phyloP scores from a whole-genome alignment of 768 basidiomycete species.

The Naganishia antarctica region DNA sequence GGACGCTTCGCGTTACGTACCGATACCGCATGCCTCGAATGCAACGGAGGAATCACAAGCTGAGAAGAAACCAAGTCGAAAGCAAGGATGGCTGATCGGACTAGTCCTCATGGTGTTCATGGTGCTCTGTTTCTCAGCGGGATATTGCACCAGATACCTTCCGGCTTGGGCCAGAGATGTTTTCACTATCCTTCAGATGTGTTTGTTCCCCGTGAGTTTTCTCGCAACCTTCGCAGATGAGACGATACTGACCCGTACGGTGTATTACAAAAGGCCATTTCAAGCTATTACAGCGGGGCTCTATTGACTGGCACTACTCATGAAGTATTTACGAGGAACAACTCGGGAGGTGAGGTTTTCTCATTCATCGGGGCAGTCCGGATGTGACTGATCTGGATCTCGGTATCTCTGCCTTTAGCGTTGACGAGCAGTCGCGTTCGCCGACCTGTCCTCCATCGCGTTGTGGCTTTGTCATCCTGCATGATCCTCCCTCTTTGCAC shows the following conservation, averaged over 20 bases:
- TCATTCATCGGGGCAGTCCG: too few relatives aligned
- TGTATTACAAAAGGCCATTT: not conserved
- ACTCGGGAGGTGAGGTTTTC: not conserved
- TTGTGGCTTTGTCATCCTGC: not conserved
- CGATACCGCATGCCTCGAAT: not conserved
- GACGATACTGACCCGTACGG: too few relatives aligned
- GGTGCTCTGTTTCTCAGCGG: not conserved
- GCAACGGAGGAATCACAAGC: not conserved
- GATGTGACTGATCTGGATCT: too few relatives aligned
- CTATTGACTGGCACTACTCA: slow-evolving; percentile 11
- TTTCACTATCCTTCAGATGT: too few relatives aligned
- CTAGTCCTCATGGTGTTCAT: not conserved
- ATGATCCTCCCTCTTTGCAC: not conserved
- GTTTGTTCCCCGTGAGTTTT: too few relatives aligned
- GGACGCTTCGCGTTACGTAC: slow-evolving; percentile 1
- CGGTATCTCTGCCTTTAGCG: too few relatives aligned
- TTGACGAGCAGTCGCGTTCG: too few relatives aligned
- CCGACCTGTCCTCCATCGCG: not conserved
- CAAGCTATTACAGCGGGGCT: not conserved
- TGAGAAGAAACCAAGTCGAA: not conserved
- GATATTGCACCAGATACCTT: not conserved
- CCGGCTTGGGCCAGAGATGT: too few relatives aligned
- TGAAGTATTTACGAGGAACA: not conserved
- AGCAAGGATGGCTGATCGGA: not conserved
- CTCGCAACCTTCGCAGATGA: too few relatives aligned